Evolutionary conservation across 2,329 filamentous ascomycete genomes (phyloP).

Genomic region (Fusarium guadeloupense): DNA sequence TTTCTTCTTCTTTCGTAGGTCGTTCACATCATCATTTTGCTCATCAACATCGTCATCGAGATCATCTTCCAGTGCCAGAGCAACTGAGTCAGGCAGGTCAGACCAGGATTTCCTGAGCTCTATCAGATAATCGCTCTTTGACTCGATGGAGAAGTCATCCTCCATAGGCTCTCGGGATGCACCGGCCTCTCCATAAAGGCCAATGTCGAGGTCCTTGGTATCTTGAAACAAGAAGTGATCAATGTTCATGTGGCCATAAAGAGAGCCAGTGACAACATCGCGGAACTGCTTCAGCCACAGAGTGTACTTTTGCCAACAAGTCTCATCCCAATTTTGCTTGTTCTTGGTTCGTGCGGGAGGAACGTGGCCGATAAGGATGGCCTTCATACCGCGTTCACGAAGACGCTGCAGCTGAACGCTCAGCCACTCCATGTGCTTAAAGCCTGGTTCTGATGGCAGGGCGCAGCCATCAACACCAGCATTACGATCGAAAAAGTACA

Average conservation of each 20-base stretch:
- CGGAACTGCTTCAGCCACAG: slow-evolving; percentile 91
- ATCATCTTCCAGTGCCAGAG: slow-evolving; percentile 31
- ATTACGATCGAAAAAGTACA: slow-evolving; percentile 96
- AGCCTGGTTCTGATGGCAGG: slow-evolving; percentile 82
- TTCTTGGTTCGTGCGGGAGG: slow-evolving; percentile 85
- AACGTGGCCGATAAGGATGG: slow-evolving; percentile 92
- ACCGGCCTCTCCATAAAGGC: slow-evolving; percentile 44
- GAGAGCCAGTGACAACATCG: slow-evolving; percentile 80
- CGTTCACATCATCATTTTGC: slow-evolving; percentile 33
- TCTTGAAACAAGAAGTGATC: slow-evolving; percentile 97
- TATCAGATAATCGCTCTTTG: slow-evolving; percentile 75
- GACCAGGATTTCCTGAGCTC: slow-evolving; percentile 84
- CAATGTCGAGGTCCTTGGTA: slow-evolving; percentile 76
- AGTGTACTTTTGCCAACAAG: slow-evolving; percentile 97
- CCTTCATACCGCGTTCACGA: slow-evolving; percentile 88
- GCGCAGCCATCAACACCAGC: slow-evolving; percentile 92
- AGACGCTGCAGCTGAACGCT: slow-evolving; percentile 86
- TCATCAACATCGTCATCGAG: slow-evolving; percentile 33
- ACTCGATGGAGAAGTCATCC: slow-evolving; percentile 67
- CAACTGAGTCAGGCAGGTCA: slow-evolving; percentile 68
- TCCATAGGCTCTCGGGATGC: slow-evolving; percentile 48
- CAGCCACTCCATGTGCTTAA: slow-evolving; percentile 95
- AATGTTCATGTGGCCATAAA: slow-evolving; percentile 98
- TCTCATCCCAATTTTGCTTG: slow-evolving; percentile 94
- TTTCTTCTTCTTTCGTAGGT: slow-evolving; percentile 22